phyloP scores from a whole-genome alignment of 1,139 yeast genomes.

The Taphrina flavorubra region DNA sequence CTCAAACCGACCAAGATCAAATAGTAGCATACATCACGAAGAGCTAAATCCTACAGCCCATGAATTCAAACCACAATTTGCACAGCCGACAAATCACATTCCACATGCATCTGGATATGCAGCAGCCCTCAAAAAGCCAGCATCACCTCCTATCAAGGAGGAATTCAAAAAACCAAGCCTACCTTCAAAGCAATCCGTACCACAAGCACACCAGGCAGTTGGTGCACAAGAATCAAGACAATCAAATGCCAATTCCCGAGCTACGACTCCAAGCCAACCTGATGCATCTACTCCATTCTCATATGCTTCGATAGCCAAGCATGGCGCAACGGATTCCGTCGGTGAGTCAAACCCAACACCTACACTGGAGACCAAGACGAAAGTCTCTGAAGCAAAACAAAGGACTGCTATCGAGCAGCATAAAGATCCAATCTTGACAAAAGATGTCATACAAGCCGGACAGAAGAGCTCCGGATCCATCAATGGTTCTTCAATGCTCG shows the following conservation, averaged over 20 bases:
- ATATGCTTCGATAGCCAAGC: slow-evolving; percentile 24
- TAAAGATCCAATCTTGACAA: slow-evolving; percentile 11
- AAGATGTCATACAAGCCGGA: slow-evolving; percentile 15
- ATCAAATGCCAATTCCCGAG: background rate
- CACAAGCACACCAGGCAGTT: background rate
- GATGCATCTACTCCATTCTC: slow-evolving; percentile 12
- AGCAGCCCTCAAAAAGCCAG: slow-evolving; percentile 35
- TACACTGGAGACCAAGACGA: background rate
- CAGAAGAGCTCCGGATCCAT: background rate
- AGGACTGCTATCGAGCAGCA: background rate
- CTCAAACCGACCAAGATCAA: slow-evolving; percentile 12
- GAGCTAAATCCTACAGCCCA: slow-evolving; percentile 32
- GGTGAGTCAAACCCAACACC: background rate
- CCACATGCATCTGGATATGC: slow-evolving; percentile 38
- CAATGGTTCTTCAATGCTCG: background rate
- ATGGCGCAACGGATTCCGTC: slow-evolving; percentile 3
- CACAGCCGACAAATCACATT: slow-evolving; percentile 33
- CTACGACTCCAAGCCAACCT: background rate
- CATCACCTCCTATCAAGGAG: slow-evolving; percentile 30
- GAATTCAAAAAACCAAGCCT: slow-evolving; percentile 29
- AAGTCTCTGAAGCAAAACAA: background rate
- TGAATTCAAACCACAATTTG: slow-evolving; percentile 36
- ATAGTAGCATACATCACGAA: slow-evolving; percentile 24
- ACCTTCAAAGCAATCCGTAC: background rate
- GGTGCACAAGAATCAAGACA: background rate